phyloP scores from a whole-genome alignment of 2,329 filamentous ascomycete genomes.

The Ramularia endophylla region DNA sequence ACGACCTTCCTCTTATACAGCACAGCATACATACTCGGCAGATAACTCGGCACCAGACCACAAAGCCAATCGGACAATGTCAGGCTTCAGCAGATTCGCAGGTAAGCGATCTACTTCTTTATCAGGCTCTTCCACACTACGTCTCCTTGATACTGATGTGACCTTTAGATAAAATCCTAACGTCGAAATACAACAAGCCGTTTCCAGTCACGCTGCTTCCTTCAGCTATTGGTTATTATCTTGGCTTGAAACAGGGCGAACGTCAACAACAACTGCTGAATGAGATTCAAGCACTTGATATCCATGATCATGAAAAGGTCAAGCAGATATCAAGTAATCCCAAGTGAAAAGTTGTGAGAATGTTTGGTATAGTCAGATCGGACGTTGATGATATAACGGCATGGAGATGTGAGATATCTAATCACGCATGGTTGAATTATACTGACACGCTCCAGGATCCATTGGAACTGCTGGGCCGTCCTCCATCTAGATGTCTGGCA shows the following conservation, averaged over 20 bases:
- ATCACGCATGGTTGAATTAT: too few species aligned
- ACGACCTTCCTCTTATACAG: too few species aligned
- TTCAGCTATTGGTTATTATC: slow-evolving; percentile 27
- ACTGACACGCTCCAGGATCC: too few species aligned
- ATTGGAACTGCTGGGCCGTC: too few species aligned
- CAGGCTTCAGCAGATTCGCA: slow-evolving; percentile 16
- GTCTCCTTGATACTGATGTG: neutral
- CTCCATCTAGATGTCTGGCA: too few species aligned
- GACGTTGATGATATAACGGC: too few species aligned
- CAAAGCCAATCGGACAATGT: slow-evolving; percentile 4
- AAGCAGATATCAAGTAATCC: slow-evolving; percentile 19
- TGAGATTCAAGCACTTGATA: slow-evolving; percentile 24
- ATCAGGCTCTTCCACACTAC: too few species aligned
- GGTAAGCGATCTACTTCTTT: slow-evolving; percentile 8
- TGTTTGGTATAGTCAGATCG: too few species aligned
- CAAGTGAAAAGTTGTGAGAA: slow-evolving; percentile 3
- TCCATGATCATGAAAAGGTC: slow-evolving; percentile 17
- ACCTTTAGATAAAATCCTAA: slow-evolving; percentile 23
- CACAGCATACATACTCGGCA: too few species aligned
- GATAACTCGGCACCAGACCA: too few species aligned
- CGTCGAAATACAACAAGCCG: slow-evolving; percentile 30
- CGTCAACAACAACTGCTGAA: slow-evolving; percentile 24
- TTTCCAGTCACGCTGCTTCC: slow-evolving; percentile 29
- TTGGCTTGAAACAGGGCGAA: slow-evolving; percentile 28
- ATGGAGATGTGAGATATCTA: too few species aligned